phyloP scores from a whole-genome alignment of 2,329 filamentous ascomycete species.

The Ampelomyces quisqualis region DNA sequence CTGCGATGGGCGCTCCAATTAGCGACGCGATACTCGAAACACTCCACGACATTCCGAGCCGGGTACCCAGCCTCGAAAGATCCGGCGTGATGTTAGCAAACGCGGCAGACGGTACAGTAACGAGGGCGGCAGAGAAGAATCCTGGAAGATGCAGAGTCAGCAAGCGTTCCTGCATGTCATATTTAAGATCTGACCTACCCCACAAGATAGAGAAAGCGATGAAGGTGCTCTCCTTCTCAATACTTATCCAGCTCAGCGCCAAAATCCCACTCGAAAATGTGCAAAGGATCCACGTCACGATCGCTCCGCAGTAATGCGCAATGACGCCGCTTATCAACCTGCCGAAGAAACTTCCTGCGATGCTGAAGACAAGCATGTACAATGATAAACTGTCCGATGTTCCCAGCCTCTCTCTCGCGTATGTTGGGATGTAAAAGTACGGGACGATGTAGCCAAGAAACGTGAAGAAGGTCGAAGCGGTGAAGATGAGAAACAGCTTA shows the following conservation, averaged over 20 bases:
- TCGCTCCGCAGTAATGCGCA: constrained; percentile 37
- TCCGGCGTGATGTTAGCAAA: constrained; percentile 43
- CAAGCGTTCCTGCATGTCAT: not conserved
- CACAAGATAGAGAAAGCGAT: constrained; percentile 41
- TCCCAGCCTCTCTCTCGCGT: constrained; percentile 33
- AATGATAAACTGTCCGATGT: constrained; percentile 31
- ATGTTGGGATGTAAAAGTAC: constrained; percentile 44
- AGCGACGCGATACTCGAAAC: constrained; percentile 39
- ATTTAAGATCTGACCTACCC: constrained; percentile 27
- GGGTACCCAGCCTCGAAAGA: constrained; percentile 38
- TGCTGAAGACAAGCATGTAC: constrained; percentile 37
- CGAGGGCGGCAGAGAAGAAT: constrained; percentile 42
- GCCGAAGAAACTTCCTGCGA: constrained; percentile 42
- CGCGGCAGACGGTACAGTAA: constrained; percentile 40
- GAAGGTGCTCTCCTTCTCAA: constrained; percentile 29
- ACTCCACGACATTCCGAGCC: constrained; percentile 43
- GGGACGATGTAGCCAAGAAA: constrained; percentile 44
- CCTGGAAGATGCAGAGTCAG: constrained; percentile 17
- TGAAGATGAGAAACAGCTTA: constrained; percentile 40
- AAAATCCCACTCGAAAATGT: constrained; percentile 31
- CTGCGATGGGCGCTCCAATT: constrained; percentile 42
- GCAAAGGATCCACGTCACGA: constrained; percentile 39
- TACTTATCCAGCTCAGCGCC: constrained; percentile 36
- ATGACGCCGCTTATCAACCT: constrained; percentile 31
- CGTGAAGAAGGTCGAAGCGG: constrained; percentile 34